Evolutionary conservation across 129 eudicot species (phyloP).

Genomic region (Silybum marianum): DNA sequence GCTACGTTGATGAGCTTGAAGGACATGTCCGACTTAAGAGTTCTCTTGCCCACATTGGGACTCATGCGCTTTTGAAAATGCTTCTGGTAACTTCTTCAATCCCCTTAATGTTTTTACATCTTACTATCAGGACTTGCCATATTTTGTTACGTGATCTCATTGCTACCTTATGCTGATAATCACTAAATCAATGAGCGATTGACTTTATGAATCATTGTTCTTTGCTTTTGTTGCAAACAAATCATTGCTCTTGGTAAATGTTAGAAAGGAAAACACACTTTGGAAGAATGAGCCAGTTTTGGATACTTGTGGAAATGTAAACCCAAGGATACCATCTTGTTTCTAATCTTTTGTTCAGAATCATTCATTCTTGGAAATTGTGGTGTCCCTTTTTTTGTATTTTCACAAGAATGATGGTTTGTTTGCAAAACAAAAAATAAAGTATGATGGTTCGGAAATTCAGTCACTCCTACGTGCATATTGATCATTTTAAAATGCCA

Average conservation of each 20-base stretch:
- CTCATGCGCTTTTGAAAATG: slow-evolving; percentile 91
- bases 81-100: slow-evolving; percentile 58
- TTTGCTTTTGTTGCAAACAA: neutral
- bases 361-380: neutral
- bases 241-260: too few species aligned
- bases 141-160: neutral
- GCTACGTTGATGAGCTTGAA: slow-evolving; percentile 77
- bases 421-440: neutral
- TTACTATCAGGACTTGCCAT: neutral
- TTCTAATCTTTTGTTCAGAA: neutral
- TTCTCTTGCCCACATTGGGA: slow-evolving; percentile 89
- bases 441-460: neutral
- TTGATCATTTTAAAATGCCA: neutral
- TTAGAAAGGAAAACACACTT: neutral
- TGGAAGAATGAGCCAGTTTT: neutral
- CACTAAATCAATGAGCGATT: neutral
- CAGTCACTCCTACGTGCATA: neutral
- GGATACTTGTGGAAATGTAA: neutral
- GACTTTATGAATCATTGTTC: neutral
- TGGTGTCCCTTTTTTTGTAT: neutral
- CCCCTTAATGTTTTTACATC: neutral
- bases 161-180: neutral
- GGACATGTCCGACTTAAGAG: slow-evolving; percentile 75
- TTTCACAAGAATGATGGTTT: neutral
- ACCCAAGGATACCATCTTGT: neutral